Base-by-base conservation (phyloP, 2,329 filamentous ascomycete genomes). In the Diaporthe amygdali region DNA sequence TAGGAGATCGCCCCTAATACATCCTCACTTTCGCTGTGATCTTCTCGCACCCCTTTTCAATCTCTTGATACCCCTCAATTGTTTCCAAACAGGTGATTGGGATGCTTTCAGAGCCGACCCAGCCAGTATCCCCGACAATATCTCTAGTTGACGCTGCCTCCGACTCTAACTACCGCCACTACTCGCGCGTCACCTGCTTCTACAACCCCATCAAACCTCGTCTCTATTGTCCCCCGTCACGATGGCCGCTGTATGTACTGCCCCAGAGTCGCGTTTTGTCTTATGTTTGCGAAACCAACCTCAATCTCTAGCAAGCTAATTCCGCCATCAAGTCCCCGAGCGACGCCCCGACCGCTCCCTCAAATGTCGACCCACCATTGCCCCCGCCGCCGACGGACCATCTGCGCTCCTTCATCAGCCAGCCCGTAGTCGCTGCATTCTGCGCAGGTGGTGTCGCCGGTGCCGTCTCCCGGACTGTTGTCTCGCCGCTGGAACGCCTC, bases 381-480 rank as follows among this genome's bases (percentile, higher is more conserved):
- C 75, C 77, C 52, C 75, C 78, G 56, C 76, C 78, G 47, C 75
- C 76, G 37, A 66, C 77, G 25, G 66, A 78, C 34, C 82, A 84
- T 37, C 74, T 88, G 66, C 83, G 81, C 56, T 83, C 87, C 66
- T 82, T 86, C 72, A 69, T 98, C 74, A 92, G 95, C 12, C 93
- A 97, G 74, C 95, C 96, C 5, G 92, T 98, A 47, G 84, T 95
- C 41, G 96, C 96, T 51, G 95, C 96, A 41, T 99, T 99, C 79
- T 93, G 97, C 78, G 96, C 94, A 37, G 96, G 96, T 73, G 96
- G 96, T 75, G 91, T 98, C 27, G 96, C 96, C 20, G 96, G 96
- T 71, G 96, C 96, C 52, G 96, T 99, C n/a, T 98, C 96, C 39
- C 91, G 96, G 79, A 99, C 96, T 30, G 96, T 98, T 59, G 96